These are phyloP conservation scores for Wickerhamiella australiensis DNA, from an alignment of 805 yeast species.

Conservation along the genomic window DNA sequence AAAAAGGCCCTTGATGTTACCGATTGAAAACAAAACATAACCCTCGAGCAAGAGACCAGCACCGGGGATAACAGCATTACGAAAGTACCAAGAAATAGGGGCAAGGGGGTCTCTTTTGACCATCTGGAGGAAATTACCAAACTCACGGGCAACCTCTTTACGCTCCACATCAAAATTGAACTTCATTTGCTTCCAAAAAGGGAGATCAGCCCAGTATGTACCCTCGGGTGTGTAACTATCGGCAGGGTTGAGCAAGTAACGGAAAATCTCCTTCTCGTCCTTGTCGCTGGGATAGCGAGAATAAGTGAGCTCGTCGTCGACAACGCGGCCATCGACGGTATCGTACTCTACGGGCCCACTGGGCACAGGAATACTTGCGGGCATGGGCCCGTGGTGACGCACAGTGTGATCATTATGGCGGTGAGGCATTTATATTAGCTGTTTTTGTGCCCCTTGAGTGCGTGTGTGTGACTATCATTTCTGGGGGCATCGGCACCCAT, in stretches of 20 bases:
- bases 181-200: conserved; percentile 20
- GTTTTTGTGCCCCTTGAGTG: neutral
- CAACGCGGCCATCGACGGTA: conserved; percentile 30
- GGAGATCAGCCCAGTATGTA: conserved; percentile 32
- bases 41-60: conserved; percentile 32
- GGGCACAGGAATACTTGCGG: conserved; percentile 30
- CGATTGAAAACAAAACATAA: conserved; percentile 30
- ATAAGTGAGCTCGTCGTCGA: conserved; percentile 23
- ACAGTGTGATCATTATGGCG: conserved; percentile 4
- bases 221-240: conserved; percentile 28
- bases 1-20: conserved; percentile 27
- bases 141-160: conserved; percentile 25
- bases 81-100: conserved; percentile 29
- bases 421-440: neutral
- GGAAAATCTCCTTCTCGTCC: conserved; percentile 28
- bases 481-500: neutral
- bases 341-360: conserved; percentile 30
- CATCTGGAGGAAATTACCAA: conserved; percentile 21
- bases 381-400: conserved; percentile 27
- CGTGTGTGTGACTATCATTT: neutral
- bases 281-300: conserved; percentile 22
- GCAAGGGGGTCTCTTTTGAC: conserved; percentile 28
- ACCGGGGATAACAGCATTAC: conserved; percentile 30
- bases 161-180: conserved; percentile 25
- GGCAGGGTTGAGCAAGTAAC: conserved; percentile 26